Base-by-base conservation (phyloP, 1,284 basidiomycete genomes). In the Lentinus polychrous region DNA sequence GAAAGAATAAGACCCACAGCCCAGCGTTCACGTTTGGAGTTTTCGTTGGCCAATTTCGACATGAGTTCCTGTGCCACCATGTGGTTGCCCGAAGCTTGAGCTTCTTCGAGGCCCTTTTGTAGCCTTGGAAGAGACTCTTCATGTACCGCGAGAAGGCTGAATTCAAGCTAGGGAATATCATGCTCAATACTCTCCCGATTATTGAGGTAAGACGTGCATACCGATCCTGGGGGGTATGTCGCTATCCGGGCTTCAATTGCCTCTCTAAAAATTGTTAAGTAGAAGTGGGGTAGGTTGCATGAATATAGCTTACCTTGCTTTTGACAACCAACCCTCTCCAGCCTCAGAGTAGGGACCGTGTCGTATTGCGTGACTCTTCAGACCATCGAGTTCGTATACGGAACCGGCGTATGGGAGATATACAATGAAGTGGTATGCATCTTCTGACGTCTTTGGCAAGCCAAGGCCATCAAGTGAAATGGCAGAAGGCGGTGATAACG, bases 341-440 rank as follows among this genome's bases (percentile, higher is more conserved):
- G 59, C 63, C 43, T 83, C 81, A 23, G 78, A 71, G 56, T 75
- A 83, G 32, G 74, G 62, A 6, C 88, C 89, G 64, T 97, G 94
- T 51, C 75, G 78, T n/a, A 95, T 76, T 3, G 93, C 85, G 53
- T 75, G 69, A 43, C 74, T 67, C 60, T 91, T 90, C 54, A 97
- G 68, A 2, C 93, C 93, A 63, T 96, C 94, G 31, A 97, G 75
- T 67, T 97, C 94, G 66, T 93, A 95, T 43, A 97, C 69, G 27
- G 78, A 75, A 11, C 89, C 93, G 63, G 83, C 77, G 41, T 84
- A 72, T 2, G 94, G 94, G 42, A 94, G 67, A 65, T 95, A 97
- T 4, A 93, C 83, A 39, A 95, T 83, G 60, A 95, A 95, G 60
- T 96, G 93, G 66, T 94, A 97, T 10, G 91, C 91, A 57, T 95